A percentile compares a stretch with the other conserved stretches of the same genome.
Conservation (phyloP, 805 yeast species). For the Metschnikowia continentalis region DNA sequence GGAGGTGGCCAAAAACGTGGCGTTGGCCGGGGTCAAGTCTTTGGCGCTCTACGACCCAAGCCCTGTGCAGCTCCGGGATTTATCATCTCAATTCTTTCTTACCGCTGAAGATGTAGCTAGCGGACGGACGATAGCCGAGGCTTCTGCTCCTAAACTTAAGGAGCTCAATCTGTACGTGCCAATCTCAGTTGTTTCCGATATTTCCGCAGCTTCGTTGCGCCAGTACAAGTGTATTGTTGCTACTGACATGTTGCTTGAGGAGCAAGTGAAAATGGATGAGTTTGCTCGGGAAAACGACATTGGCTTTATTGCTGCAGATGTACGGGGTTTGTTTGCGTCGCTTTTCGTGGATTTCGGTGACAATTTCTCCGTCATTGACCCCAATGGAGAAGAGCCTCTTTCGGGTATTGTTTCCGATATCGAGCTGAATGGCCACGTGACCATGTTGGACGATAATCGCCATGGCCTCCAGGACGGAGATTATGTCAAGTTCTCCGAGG, state of each 20-base stretch:
- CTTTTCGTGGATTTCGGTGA: slow-evolving; percentile 89
- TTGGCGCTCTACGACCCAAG: slow-evolving; percentile 80
- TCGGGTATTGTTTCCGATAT: slow-evolving; percentile 87
- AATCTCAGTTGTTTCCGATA: slow-evolving; percentile 55
- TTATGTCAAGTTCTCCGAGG: slow-evolving; percentile 80
- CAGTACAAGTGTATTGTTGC: slow-evolving; percentile 78
- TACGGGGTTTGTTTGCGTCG: slow-evolving; percentile 84
- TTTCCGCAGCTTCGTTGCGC: slow-evolving; percentile 51
- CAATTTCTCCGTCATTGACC: slow-evolving; percentile 73
- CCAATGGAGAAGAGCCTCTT: slow-evolving; percentile 89
- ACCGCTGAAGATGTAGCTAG: slow-evolving; percentile 51
- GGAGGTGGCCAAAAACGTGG: slow-evolving; percentile 95
- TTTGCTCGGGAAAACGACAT: slow-evolving; percentile 70
- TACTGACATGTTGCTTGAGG: slow-evolving; percentile 68
- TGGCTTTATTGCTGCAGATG: slow-evolving; percentile 76
- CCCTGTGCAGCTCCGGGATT: slow-evolving; percentile 61
- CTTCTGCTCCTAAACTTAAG: slow-evolving; percentile 61
- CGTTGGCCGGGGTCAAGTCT: slow-evolving; percentile 95
- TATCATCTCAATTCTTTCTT: slow-evolving; percentile 87
- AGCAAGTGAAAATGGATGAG: slow-evolving; percentile 70
- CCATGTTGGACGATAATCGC: slow-evolving; percentile 85
- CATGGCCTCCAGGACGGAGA: slow-evolving; percentile 94
- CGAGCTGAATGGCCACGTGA: slow-evolving; percentile 84
- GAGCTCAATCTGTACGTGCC: slow-evolving; percentile 93
- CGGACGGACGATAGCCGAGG: slow-evolving; percentile 73